phyloP scores from a whole-genome alignment of 495 filamentous ascomycete genomes.

The Ramalina peruviana region DNA sequence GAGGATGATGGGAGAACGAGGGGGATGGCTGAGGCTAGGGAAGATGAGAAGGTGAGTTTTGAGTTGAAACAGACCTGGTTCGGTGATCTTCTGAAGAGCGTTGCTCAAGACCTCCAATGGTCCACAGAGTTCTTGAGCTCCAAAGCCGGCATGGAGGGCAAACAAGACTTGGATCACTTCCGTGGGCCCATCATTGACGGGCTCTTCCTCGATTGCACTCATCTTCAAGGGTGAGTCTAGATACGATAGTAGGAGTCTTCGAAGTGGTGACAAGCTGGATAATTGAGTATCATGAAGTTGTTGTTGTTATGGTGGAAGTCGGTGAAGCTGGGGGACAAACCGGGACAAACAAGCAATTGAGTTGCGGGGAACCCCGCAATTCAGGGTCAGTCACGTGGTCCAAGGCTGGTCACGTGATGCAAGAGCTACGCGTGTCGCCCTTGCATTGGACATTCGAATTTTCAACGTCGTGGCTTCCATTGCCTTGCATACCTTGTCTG shows the following conservation, averaged over 20 bases:
- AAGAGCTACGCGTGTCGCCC: too few relatives aligned
- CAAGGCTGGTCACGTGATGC: too few relatives aligned
- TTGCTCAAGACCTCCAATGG: conserved; percentile 49
- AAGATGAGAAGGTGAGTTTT: background rate
- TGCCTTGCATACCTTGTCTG: too few relatives aligned
- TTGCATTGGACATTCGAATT: too few relatives aligned
- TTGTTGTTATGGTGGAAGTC: too few relatives aligned
- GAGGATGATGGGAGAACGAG: background rate
- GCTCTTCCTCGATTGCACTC: conserved; percentile 15
- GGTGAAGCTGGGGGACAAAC: too few relatives aligned
- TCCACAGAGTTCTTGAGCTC: conserved; percentile 48
- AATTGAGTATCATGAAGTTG: background rate
- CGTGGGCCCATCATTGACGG: conserved; percentile 7
- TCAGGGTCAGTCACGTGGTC: too few relatives aligned
- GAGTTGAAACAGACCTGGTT: conserved; percentile 37
- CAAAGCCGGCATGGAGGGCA: conserved; percentile 31
- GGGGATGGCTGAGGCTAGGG: background rate
- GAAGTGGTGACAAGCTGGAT: background rate
- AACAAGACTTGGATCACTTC: conserved; percentile 39
- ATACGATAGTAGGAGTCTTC: background rate
- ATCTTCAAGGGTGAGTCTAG: conserved; percentile 1
- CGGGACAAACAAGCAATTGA: too few relatives aligned
- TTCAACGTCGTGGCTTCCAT: too few relatives aligned
- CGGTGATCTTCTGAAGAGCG: conserved; percentile 46
- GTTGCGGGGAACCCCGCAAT: too few relatives aligned